Conservation (phyloP, 257 asterid species). For the Jacaranda copaia region DNA sequence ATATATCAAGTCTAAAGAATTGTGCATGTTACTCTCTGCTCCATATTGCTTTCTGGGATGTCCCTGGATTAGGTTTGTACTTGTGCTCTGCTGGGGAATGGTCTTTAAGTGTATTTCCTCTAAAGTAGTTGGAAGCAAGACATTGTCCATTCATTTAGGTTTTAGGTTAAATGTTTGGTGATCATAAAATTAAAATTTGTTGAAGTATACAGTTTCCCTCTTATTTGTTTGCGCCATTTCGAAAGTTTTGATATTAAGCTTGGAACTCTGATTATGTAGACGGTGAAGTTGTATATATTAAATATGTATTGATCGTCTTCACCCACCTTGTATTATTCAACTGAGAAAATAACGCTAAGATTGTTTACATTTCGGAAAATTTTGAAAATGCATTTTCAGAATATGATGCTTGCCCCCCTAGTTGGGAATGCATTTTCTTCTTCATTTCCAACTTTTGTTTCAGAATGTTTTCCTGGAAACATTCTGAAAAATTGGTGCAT, state of each 20-base stretch:
- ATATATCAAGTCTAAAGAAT: background rate
- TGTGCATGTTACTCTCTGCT: background rate
- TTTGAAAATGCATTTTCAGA: background rate
- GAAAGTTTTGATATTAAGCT: background rate
- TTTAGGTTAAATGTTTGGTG: background rate
- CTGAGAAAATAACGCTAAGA: no score
- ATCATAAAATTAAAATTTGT: background rate
- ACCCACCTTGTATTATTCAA: background rate
- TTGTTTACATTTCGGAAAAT: no score
- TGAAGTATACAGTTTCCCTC: background rate
- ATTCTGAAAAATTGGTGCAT: background rate
- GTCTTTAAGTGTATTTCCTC: background rate
- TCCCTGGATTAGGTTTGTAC: background rate
- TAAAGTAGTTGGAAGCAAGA: slow-evolving; percentile 11
- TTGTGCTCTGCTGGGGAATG: background rate
- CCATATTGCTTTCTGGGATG: background rate
- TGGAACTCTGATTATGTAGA: background rate
- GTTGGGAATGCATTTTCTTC: background rate
- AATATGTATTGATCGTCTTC: background rate
- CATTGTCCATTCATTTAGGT: background rate
- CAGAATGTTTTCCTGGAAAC: background rate
- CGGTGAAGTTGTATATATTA: background rate
- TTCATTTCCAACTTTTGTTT: background rate
- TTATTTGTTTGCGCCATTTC: background rate
- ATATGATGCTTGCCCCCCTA: no score